Evolutionary conservation across 2,329 filamentous ascomycete genomes (phyloP).

Genomic region (Zymoseptoria tritici): DNA sequence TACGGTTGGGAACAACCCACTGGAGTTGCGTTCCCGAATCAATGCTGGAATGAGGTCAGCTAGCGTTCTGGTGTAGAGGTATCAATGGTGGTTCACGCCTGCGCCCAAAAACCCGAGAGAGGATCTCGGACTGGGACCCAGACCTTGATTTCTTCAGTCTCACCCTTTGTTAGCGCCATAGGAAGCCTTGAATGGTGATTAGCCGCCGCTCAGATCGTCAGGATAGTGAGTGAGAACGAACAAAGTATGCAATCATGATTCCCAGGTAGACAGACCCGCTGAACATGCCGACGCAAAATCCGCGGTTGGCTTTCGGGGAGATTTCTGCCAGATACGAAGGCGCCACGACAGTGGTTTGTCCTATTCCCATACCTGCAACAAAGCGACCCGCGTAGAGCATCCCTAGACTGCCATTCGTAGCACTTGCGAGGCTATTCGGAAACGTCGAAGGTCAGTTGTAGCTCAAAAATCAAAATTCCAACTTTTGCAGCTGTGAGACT

Average conservation of each 20-base stretch:
- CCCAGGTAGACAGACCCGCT: conserved; percentile 64
- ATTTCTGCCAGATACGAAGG: conserved; percentile 54
- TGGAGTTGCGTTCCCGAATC: conserved; percentile 23
- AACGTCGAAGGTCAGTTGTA: no score
- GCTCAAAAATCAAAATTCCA: no score
- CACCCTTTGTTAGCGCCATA: not conserved
- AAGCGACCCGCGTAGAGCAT: conserved; percentile 33
- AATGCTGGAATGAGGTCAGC: not conserved
- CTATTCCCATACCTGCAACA: conserved; percentile 38
- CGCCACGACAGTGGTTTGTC: conserved; percentile 50
- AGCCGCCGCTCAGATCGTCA: no score
- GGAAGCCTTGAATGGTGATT: not conserved
- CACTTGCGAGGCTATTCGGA: no score
- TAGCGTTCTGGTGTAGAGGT: conserved; percentile 35
- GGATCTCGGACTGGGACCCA: not conserved
- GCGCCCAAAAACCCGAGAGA: not conserved
- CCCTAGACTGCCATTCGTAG: conserved; percentile 17
- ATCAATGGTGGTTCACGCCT: not conserved
- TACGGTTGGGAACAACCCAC: conserved; percentile 57
- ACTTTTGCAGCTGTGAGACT: no score
- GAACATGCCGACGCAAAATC: conserved; percentile 66
- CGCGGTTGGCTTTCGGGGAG: conserved; percentile 30
- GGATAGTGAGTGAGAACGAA: conserved; percentile 22
- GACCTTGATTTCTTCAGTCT: not conserved
- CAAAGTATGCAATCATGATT: conserved; percentile 73